Evolutionary conservation across 2,329 filamentous ascomycete genomes (phyloP).

Genomic region (Canariomyces notabilis): DNA sequence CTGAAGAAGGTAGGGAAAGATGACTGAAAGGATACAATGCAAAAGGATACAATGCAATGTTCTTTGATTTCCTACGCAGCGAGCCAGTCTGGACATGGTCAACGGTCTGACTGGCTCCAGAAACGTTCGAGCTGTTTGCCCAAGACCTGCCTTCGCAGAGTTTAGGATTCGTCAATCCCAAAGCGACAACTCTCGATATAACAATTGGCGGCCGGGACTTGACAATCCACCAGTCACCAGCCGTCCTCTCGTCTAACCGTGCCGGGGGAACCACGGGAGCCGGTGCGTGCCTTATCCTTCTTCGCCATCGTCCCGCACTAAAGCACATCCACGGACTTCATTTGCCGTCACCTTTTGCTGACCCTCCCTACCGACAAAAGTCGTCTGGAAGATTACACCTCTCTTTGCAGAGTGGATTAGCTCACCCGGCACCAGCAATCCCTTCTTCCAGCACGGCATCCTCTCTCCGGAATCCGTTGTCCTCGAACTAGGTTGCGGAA

Average conservation of each 20-base stretch:
- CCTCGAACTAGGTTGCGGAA: slow-evolving; percentile 84
- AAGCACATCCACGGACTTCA: neutral
- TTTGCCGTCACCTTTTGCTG: neutral
- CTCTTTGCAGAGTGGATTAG: slow-evolving; percentile 76
- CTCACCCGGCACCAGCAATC: slow-evolving; percentile 45
- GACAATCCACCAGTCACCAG: slow-evolving; percentile 76
- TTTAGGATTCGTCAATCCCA: slow-evolving; percentile 79
- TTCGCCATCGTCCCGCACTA: slow-evolving; percentile 7
- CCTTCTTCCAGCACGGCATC: slow-evolving; percentile 50
- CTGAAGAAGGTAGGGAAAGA: slow-evolving; percentile 23
- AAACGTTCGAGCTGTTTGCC: slow-evolving; percentile 84
- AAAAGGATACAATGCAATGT: too few relatives aligned
- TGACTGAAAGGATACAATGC: neutral
- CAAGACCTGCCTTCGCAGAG: slow-evolving; percentile 67
- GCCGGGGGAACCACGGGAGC: slow-evolving; percentile 54
- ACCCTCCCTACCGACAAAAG: slow-evolving; percentile 36
- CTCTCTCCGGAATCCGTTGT: slow-evolving; percentile 54
- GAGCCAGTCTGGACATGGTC: too few relatives aligned
- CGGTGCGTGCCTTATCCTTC: slow-evolving; percentile 32
- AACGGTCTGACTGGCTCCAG: slow-evolving; percentile 35
- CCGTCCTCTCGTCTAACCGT: slow-evolving; percentile 71
- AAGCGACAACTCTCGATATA: slow-evolving; percentile 60
- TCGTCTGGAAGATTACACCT: slow-evolving; percentile 89
- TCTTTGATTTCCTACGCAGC: too few relatives aligned
- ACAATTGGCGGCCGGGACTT: slow-evolving; percentile 65